Base-by-base conservation (phyloP, 192 early-diverging fungal genomes). In the Rhizoclosmatium sp. region DNA sequence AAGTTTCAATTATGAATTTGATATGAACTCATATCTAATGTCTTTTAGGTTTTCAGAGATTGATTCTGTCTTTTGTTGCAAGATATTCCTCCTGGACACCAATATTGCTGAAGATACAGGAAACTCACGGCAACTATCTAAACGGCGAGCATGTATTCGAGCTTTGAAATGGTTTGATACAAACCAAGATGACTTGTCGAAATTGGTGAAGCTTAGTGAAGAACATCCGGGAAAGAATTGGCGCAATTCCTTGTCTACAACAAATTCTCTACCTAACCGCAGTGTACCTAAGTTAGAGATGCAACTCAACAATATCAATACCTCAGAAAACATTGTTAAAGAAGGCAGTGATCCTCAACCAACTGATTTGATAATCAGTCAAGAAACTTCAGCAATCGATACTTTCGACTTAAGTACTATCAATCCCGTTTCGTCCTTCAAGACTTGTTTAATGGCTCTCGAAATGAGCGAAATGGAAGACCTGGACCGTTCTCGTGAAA, bases 41-140 rank as follows among this genome's bases (percentile, higher is more conserved):
- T 69, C 16, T 49, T 77, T 75, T 7, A 10, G 76, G 41, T 76
- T 76, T 75, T 47, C 41, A 72, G 16, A 40, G 44, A 54, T 75
- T 21, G 12, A 39, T 14, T 14, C 49, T 23, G 7, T 31, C 31
- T 19, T 62, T 59, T n/a, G 44, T 1, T 80, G 78, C 59, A 47
- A 41, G 10, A 23, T 79, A 0, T 54, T 74, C 60, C 62, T 86
- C 2, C 46, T 86, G 21, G 73, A 86, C 56, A 49, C 47, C 5
- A 10, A n/a, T 23, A 67, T 86, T 42, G 81, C 64, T 7, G 31
- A 10, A 3, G 83, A 54, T 2, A 58, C 46, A 3, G 85, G 77
- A n/a, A 86, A 81, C 71, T 65, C 83, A 9, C 47, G 59, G 40
- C 76, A 76, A 31, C 69, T 85, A 21, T 85, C 85, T 3, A 85